Conservation (phyloP, 805 yeast genomes). For the Candida tammaniensis region DNA sequence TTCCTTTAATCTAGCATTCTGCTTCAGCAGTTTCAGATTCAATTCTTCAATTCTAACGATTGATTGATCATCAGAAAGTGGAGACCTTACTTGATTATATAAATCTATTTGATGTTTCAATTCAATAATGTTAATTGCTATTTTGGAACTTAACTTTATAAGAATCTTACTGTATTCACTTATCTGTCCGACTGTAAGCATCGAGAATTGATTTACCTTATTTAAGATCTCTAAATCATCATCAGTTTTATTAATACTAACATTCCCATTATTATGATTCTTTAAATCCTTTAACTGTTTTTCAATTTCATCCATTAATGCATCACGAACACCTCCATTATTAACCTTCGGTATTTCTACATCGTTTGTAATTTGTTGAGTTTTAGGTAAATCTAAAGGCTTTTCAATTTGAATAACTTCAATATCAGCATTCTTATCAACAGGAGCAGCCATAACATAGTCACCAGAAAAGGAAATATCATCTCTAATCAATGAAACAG, state of each 20-base stretch:
- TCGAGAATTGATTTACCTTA: conserved; percentile 19
- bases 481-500: conserved; percentile 20
- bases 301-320: conserved; percentile 6
- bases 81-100: neutral
- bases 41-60: conserved; percentile 14
- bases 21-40: conserved; percentile 1
- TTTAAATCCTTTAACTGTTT: neutral
- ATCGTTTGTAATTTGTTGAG: neutral
- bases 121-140: conserved; percentile 22
- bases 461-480: conserved; percentile 27
- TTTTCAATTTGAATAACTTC: conserved; percentile 15
- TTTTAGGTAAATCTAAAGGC: conserved; percentile 6
- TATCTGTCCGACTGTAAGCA: conserved; percentile 14
- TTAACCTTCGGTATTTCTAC: neutral
- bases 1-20: conserved; percentile 13
- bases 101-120: conserved; percentile 15
- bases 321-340: neutral
- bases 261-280: neutral
- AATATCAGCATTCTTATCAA: conserved; percentile 2
- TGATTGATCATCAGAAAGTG: conserved; percentile 1
- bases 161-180: conserved; percentile 15
- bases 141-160: conserved; percentile 18
- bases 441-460: conserved; percentile 17
- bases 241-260: neutral
- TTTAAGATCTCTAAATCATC: conserved; percentile 5